Evolutionary conservation across 2,329 filamentous ascomycete species (phyloP), one percentile per base, ranked within the genome.

Genomic region (Fusarium miscanthi): DNA sequence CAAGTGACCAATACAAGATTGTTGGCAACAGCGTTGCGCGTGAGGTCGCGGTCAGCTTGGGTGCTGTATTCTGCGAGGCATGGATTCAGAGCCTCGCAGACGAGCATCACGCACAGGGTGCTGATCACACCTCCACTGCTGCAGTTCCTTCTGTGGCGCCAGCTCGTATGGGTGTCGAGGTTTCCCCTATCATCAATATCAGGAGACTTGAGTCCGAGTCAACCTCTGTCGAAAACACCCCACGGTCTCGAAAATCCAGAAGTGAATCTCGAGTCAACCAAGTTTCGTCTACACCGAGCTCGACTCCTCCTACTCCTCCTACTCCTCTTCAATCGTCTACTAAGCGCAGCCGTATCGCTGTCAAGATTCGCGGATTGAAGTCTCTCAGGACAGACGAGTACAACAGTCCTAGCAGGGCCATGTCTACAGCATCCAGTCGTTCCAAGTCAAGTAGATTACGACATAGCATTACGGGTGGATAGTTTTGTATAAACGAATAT

Each of bases 1-100:
- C 86, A 0, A 14, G 41, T 0, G 82, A 90, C 3, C 91, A 93
- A 76, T 90, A 88, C 82, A 87, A 86, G 60, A 88, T 93, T 25
- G 84, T 95, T 0, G 94, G 94, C 0, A 97, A 97, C 79, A 93
- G 91, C 33, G 93, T 97, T 0, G 89, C 93, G 6, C 84, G 93
- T 13, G 87, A 89, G 30, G 87, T 93, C 2, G 88, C 92, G 0
- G 80, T 94, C 23, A 89, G 89, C 0, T 78, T 94, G 3, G 93
- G 93, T 0, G 76, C 93, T 8, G 83, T 86, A 14, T 81, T 94
- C 17, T 84, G 91, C 12, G 86, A 91, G 68, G 91, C 91, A 0
- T 81, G 80, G 78, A 74, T 60, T 5, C 64, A 76, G 51, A 81
- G 74, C 30, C 72, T 77, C 13, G 57, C 53, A 8, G 66, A 74